Evolutionary conservation across 208 protist species (phyloP), one percentile per base, ranked within the genome.

Genomic region (Leishmania mexicana): DNA sequence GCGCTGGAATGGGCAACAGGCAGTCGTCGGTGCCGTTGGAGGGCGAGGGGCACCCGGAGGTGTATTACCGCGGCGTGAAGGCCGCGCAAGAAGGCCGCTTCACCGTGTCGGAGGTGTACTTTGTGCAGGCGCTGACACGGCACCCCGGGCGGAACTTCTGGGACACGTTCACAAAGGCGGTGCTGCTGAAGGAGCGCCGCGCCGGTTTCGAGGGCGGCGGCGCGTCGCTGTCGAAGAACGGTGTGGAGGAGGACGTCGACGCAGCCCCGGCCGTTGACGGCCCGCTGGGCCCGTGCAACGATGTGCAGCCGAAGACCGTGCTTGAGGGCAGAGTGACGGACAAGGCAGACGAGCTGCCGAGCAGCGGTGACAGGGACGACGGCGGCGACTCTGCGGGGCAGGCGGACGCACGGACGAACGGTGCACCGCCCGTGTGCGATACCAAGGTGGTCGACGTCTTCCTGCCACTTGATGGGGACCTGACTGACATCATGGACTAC

Each of bases 101-200:
- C 70, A 81, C 71, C 31, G 49, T 67, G 53, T 77, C 83, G 31
- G 83, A 87, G 76, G 49, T 83, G 40, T 87, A 80, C 74, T 80
- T 87, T 47, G 62, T 76, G 73, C 73, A 83, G 47, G 81, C 81
- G 24, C 73, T 85, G 38, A 28, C 15, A 2, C 24, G 54, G 24
- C 81, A 85, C 45, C 81, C 81, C 70, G 81, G 75, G 45, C 64
- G 57, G 57, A 53, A 21, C 28, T 85, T 80, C 75, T 85, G 81
- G 81, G 47, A 53, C 7, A 38, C 2, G 21, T 11, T 83, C 49
- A 71, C 75, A 47, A 64, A 62, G 15, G 79, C 74, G 45, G 49
- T 67, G 53, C 24, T 74, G n/a, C 31, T 3, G 49, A 68, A 81
- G 70, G 24, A 38, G 11, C 15, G 49, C 64, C 1, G 19, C 24